These are phyloP conservation scores for Phalaenopsis aphrodite DNA, from an alignment of 106 monocot genomes.

Conservation along the genomic window DNA sequence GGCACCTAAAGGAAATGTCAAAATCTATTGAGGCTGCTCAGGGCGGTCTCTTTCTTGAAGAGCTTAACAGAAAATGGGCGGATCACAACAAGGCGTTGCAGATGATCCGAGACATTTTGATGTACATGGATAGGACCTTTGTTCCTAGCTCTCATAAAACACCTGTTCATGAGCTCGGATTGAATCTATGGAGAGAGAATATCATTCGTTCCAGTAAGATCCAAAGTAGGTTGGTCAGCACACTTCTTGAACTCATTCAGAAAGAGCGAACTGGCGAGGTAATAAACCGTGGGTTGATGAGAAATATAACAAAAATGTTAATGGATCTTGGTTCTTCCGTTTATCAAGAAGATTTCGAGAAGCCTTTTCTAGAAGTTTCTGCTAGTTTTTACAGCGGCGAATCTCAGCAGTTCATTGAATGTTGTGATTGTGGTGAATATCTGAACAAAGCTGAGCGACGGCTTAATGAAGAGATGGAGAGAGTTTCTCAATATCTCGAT, in stretches of 20 bases:
- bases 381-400: slow-evolving; percentile 78
- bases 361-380: slow-evolving; percentile 68
- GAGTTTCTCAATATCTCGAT: slow-evolving; percentile 80
- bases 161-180: slow-evolving; percentile 84
- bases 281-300: slow-evolving; percentile 78
- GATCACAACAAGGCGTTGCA: slow-evolving; percentile 95
- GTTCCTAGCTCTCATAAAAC: slow-evolving; percentile 46
- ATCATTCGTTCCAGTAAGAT: slow-evolving; percentile 60
- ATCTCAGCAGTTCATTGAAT: slow-evolving; percentile 82
- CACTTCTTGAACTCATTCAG: slow-evolving; percentile 72
- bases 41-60: slow-evolving; percentile 74
- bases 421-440: slow-evolving; percentile 82
- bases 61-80: slow-evolving; percentile 77
- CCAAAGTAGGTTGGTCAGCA: slow-evolving; percentile 50
- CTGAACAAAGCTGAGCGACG: slow-evolving; percentile 77
- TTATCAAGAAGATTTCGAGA: slow-evolving; percentile 87
- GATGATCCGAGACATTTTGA: slow-evolving; percentile 92
- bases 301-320: slow-evolving; percentile 83
- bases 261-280: slow-evolving; percentile 81
- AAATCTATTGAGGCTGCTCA: slow-evolving; percentile 78
- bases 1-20: slow-evolving; percentile 71
- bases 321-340: slow-evolving; percentile 77
- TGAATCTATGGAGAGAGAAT: slow-evolving; percentile 84
- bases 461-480: slow-evolving; percentile 90
- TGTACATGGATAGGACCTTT: slow-evolving; percentile 98